phyloP scores from a whole-genome alignment of 78 protist genomes.

The Dictyostelium purpureum region DNA sequence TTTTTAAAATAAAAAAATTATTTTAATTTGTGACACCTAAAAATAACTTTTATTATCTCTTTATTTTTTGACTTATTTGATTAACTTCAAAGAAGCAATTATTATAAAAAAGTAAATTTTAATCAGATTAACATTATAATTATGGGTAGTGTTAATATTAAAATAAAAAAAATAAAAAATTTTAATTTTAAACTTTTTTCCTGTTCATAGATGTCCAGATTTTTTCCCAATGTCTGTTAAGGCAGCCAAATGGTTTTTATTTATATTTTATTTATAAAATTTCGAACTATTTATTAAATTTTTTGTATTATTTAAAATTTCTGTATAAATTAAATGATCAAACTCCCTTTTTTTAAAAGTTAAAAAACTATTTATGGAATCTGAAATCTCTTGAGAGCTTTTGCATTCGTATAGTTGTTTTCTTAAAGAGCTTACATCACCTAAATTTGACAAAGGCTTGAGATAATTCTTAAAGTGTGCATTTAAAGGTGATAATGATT shows the following conservation, averaged over 20 bases:
- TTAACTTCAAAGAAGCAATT: no score
- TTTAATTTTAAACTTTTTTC: background rate
- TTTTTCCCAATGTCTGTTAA: no score
- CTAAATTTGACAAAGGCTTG: background rate
- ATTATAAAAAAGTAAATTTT: no score
- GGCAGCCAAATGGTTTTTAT: no score
- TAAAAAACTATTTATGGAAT: background rate
- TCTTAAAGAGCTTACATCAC: background rate
- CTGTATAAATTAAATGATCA: background rate
- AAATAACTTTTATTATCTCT: no score
- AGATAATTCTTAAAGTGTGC: background rate
- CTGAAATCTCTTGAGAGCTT: background rate
- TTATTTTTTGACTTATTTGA: no score
- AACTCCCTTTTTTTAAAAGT: background rate
- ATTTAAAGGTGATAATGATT: background rate
- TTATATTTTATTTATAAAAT: background rate
- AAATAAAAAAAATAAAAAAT: no score
- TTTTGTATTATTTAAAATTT: background rate
- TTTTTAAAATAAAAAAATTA: no score
- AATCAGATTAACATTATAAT: no score
- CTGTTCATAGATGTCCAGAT: no score
- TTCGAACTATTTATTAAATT: background rate
- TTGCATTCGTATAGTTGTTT: background rate
- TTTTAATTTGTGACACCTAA: no score
- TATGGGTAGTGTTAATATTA: no score